phyloP scores from a whole-genome alignment of 208 protist genomes.

The Leishmania turanica region DNA sequence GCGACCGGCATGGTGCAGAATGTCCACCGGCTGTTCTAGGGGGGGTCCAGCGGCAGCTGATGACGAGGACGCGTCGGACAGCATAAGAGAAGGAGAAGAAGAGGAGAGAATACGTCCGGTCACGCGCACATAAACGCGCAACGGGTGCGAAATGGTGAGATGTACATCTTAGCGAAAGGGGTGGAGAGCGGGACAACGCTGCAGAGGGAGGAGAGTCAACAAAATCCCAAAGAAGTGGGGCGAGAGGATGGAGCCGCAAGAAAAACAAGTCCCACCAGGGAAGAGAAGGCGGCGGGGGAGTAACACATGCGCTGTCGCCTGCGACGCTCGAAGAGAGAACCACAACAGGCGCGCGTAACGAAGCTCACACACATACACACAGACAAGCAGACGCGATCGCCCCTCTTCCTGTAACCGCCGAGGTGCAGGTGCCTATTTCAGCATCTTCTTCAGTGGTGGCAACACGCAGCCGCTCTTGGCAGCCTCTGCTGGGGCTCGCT shows the following conservation, averaged over 20 bases:
- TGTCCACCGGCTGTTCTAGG: neutral
- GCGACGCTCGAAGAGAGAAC: neutral
- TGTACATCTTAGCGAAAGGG: constrained; percentile 2
- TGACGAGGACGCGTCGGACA: neutral
- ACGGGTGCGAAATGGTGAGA: neutral
- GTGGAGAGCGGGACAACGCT: neutral
- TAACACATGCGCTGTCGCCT: neutral
- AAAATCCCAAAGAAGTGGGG: neutral
- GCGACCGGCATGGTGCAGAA: neutral
- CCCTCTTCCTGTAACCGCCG: neutral
- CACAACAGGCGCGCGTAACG: neutral
- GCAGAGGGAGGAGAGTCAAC: neutral
- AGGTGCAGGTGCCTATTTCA: neutral
- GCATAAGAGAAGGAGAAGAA: neutral
- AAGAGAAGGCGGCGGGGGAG: neutral
- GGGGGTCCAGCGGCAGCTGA: neutral
- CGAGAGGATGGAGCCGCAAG: neutral
- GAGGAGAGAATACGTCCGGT: no score
- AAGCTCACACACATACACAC: neutral
- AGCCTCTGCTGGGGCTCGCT: neutral
- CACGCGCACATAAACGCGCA: neutral
- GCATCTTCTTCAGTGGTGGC: constrained; percentile 3
- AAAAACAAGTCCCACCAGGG: neutral
- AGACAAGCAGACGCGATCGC: neutral
- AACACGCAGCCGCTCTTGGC: constrained; percentile 1